Percentiles rank a stretch among this genome's conserved stretches.
Conservation (phyloP, 352 stramenopile species). For the Globisporangium spiculum region DNA sequence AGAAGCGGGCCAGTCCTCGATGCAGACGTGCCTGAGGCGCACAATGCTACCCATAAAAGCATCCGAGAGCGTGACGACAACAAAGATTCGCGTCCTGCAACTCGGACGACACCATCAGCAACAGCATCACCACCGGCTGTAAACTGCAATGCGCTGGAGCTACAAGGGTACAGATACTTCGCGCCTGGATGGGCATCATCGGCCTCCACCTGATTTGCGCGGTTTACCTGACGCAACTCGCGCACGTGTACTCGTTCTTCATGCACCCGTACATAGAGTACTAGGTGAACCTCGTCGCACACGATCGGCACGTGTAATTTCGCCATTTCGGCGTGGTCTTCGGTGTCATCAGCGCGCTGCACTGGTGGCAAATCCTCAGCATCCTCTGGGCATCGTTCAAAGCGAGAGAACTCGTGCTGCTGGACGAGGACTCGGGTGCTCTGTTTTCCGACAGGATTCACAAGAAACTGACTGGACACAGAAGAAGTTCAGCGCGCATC, state of each 20-base stretch:
- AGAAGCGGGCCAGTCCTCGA: too few relatives aligned
- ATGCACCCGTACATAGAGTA: constrained; percentile 6
- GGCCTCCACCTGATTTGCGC: background rate
- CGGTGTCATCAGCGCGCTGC: background rate
- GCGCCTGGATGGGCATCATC: background rate
- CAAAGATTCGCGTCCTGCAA: too few relatives aligned
- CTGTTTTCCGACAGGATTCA: too few relatives aligned
- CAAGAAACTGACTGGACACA: too few relatives aligned
- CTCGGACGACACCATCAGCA: too few relatives aligned
- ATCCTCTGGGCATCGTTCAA: background rate
- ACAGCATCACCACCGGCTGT: background rate
- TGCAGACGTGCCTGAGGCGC: too few relatives aligned
- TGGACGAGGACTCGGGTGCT: background rate
- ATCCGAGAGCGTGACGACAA: too few relatives aligned
- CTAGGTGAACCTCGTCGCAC: background rate
- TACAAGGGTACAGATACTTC: background rate
- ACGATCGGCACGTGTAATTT: background rate
- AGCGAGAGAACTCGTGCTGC: background rate
- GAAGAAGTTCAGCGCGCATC: too few relatives aligned
- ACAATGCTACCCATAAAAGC: too few relatives aligned
- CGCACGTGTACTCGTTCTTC: background rate
- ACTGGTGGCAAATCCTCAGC: constrained; percentile 7
- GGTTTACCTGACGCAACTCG: constrained; percentile 2
- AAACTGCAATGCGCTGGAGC: background rate
- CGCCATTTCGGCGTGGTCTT: background rate